phyloP scores from a whole-genome alignment of 1,284 basidiomycete species.

The Cryptococcus sp. region DNA sequence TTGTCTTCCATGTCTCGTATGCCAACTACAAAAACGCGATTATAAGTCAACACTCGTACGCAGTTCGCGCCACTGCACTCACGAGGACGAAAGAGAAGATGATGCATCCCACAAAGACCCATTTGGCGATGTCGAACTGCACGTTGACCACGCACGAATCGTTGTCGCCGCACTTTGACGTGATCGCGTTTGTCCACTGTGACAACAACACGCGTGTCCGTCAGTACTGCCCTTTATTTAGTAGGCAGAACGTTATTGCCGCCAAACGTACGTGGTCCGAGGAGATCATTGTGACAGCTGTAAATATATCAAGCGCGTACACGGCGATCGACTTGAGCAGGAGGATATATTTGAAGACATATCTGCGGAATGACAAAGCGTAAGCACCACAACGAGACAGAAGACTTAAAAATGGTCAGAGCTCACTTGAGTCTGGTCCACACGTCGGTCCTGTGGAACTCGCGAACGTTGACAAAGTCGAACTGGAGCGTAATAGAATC shows the following conservation, averaged over 20 bases:
- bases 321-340: slow-evolving; percentile 94
- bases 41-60: background rate
- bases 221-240: background rate
- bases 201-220: background rate
- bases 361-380: slow-evolving; percentile 60
- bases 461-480: slow-evolving; percentile 87
- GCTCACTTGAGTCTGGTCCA: slow-evolving; percentile 81
- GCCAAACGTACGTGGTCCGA: slow-evolving; percentile 61
- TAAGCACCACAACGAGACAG: background rate
- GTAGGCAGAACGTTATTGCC: background rate
- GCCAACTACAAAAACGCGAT: slow-evolving; percentile 59
- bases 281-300: slow-evolving; percentile 93
- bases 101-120: slow-evolving; percentile 97
- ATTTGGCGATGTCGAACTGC: slow-evolving; percentile 85
- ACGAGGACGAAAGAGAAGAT: slow-evolving; percentile 94
- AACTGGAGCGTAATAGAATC: slow-evolving; percentile 62
- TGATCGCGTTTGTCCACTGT: slow-evolving; percentile 84
- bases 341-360: slow-evolving; percentile 85
- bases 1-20: slow-evolving; percentile 89
- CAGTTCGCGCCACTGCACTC: slow-evolving; percentile 39
- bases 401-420: background rate
- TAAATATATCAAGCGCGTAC: slow-evolving; percentile 97
- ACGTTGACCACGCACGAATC: slow-evolving; percentile 72
- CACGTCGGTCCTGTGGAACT: slow-evolving; percentile 86
- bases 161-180: slow-evolving; percentile 67